phyloP scores from a whole-genome alignment of 768 basidiomycete species.

The Lactifluus rugatus region DNA sequence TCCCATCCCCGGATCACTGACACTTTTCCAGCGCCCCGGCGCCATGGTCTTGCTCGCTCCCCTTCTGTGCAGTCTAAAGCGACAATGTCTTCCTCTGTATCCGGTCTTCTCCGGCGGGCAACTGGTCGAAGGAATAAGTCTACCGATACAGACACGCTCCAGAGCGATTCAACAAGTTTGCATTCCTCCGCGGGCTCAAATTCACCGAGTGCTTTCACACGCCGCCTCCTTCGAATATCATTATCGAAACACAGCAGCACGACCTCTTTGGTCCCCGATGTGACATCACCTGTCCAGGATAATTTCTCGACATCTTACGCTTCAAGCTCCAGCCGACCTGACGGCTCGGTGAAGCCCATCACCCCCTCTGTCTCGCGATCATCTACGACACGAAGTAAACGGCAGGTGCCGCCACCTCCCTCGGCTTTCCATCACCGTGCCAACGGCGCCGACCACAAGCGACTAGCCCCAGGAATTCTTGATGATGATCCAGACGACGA shows the following conservation, averaged over 20 bases:
- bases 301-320: slow-evolving; percentile 4
- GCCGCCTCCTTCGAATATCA: slow-evolving; percentile 25
- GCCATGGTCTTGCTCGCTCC: slow-evolving; percentile 19
- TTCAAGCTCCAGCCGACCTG: slow-evolving; percentile 24
- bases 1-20: neutral
- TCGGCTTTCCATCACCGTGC: slow-evolving; percentile 26
- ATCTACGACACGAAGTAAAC: slow-evolving; percentile 21
- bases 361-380: slow-evolving; percentile 30
- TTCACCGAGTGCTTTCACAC: slow-evolving; percentile 19
- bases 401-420: slow-evolving; percentile 21
- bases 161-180: slow-evolving; percentile 25
- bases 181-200: slow-evolving; percentile 24
- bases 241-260: slow-evolving; percentile 43
- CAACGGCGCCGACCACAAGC: slow-evolving; percentile 15
- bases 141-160: slow-evolving; percentile 16
- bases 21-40: slow-evolving; percentile 21
- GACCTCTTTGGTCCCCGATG: slow-evolving; percentile 38
- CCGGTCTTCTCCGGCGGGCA: slow-evolving; percentile 28
- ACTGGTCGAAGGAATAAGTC: slow-evolving; percentile 25
- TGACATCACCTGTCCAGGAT: slow-evolving; percentile 36
- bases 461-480: slow-evolving; percentile 22
- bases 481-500: slow-evolving; percentile 46
- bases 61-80: slow-evolving; percentile 29
- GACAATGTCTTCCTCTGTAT: slow-evolving; percentile 28
- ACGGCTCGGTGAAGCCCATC: slow-evolving; percentile 19